Conservation (phyloP, 805 yeast species). For the Saturnispora ahearnii region DNA sequence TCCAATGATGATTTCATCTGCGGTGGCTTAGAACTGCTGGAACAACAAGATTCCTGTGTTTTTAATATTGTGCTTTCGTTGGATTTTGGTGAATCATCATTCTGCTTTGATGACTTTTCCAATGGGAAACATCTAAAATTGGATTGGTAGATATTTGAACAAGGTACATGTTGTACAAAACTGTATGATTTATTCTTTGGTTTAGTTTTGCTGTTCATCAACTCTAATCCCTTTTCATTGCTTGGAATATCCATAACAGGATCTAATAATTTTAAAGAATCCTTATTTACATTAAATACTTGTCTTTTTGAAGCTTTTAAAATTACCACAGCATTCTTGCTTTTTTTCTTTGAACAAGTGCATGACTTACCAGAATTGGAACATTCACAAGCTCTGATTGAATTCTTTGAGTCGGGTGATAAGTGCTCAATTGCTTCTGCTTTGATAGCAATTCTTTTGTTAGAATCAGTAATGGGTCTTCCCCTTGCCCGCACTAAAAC, state of each 20-base stretch:
- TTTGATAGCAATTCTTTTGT: constrained; percentile 51
- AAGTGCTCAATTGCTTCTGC: constrained; percentile 30
- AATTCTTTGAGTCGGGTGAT: not conserved
- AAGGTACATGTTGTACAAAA: not conserved
- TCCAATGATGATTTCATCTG: not conserved
- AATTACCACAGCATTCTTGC: constrained; percentile 22
- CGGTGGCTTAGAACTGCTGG: too few relatives aligned
- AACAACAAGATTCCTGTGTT: not conserved
- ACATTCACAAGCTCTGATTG: not conserved
- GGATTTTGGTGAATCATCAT: too few relatives aligned
- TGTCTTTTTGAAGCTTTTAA: constrained; percentile 29
- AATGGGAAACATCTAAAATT: too few relatives aligned
- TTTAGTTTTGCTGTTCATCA: constrained; percentile 12
- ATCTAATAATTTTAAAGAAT: constrained; percentile 26
- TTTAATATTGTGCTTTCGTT: not conserved
- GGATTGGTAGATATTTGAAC: too few relatives aligned
- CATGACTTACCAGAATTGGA: not conserved
- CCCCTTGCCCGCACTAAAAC: constrained; percentile 88
- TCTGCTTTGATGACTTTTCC: too few relatives aligned
- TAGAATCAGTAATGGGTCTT: constrained; percentile 58
- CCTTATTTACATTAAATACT: constrained; percentile 29
- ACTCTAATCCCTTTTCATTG: constrained; percentile 25
- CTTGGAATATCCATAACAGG: constrained; percentile 29
- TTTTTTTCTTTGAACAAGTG: constrained; percentile 7
- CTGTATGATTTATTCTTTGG: not conserved